phyloP scores from a whole-genome alignment of 148 eudicot genomes.

The Rhododendron kiyosumense region DNA sequence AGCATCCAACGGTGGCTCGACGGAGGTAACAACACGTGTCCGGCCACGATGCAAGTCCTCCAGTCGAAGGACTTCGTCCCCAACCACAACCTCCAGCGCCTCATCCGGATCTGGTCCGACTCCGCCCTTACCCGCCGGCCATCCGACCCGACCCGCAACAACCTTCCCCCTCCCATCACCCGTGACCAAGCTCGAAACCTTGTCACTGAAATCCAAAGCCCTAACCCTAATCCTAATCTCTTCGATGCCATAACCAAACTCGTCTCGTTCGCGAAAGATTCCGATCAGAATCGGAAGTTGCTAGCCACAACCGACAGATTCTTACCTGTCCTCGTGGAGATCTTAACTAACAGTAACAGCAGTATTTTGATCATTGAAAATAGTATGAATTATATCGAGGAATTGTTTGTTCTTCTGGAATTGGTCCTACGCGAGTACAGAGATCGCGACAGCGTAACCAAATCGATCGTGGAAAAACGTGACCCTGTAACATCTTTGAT shows the following conservation, averaged over 20 bases:
- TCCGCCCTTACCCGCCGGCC: conserved; percentile 15
- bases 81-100: conserved; percentile 62
- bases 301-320: conserved; percentile 20
- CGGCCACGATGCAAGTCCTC: conserved; percentile 82
- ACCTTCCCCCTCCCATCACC: conserved; percentile 12
- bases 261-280: conserved; percentile 33
- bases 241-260: conserved; percentile 22
- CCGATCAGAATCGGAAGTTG: conserved; percentile 32
- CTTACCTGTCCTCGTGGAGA: conserved; percentile 12
- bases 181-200: conserved; percentile 16
- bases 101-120: conserved; percentile 68
- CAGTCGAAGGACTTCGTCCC: conserved; percentile 46
- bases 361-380: not conserved
- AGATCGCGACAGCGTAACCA: conserved; percentile 3
- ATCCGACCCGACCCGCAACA: not conserved
- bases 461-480: not conserved
- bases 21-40: conserved; percentile 71
- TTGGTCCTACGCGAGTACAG: conserved; percentile 15
- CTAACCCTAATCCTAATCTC: not conserved
- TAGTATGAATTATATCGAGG: conserved; percentile 21
- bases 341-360: not conserved
- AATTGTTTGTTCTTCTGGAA: conserved; percentile 24
- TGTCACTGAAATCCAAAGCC: conserved; percentile 15
- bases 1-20: conserved; percentile 83
- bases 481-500: conserved; percentile 2